Conservation (phyloP, 352 stramenopile genomes). For the Pythium coloratum region DNA sequence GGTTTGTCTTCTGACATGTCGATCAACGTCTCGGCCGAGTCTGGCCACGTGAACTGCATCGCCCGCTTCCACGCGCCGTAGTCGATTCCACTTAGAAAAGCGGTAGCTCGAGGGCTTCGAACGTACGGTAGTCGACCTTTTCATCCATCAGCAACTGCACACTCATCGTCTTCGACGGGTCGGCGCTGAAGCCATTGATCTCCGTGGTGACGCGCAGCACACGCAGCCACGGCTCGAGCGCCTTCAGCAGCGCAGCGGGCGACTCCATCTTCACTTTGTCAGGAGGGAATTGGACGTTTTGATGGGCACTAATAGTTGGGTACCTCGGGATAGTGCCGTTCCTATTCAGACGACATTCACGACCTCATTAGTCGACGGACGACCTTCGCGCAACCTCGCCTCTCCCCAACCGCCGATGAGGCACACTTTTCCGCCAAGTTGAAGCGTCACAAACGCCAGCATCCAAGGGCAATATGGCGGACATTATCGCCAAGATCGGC, state of each 20-base stretch:
- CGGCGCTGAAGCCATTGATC: neutral
- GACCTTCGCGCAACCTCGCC: too few species aligned
- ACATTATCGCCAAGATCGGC: slow-evolving; percentile 69
- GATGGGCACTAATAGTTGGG: too few species aligned
- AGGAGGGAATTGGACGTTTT: too few species aligned
- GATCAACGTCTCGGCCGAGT: neutral
- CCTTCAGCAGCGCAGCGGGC: neutral
- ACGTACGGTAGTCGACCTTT: neutral
- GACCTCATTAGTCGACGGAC: too few species aligned
- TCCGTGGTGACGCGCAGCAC: neutral
- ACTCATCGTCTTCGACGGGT: neutral
- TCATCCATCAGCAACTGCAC: too few species aligned
- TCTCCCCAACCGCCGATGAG: too few species aligned
- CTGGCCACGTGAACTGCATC: neutral
- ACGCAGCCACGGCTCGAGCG: neutral
- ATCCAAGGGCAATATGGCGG: slow-evolving; percentile 33
- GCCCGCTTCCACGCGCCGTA: neutral
- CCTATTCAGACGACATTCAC: too few species aligned
- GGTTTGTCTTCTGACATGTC: too few species aligned
- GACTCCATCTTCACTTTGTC: neutral
- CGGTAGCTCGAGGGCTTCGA: neutral
- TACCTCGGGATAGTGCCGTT: too few species aligned
- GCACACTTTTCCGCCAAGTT: slow-evolving; percentile 10
- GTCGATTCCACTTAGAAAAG: neutral
- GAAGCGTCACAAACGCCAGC: slow-evolving; percentile 2